Evolutionary conservation across 257 asterid genomes (phyloP), one percentile per base, ranked within the genome.

Genomic region (Prunella vulgaris): DNA sequence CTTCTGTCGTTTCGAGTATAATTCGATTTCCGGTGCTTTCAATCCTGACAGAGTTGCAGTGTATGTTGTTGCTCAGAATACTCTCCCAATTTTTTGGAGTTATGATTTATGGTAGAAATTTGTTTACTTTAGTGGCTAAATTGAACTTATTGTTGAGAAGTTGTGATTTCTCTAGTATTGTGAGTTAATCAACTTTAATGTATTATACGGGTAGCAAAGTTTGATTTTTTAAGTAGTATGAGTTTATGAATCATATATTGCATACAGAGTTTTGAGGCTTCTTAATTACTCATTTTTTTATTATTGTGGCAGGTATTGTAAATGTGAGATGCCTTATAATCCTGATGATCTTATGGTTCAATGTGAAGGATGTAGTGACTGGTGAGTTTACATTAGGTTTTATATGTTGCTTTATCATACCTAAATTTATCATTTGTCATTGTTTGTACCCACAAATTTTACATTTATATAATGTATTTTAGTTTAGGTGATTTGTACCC

Each of bases 281-380:
- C n/a, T n/a, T n/a, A n/a, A 5, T 14, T 44, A 46, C 53, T 46
- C 53, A 46, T 15, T n/a, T 21, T 46, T 46, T 46, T 9, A 27
- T 61, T 59, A n/a, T 7, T 74, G 30, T 51, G 71, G 68, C 85
- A 93, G 98, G 82, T 93, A 88, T 70, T 93, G 98, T 69, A 90
- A 93, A 79, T 93, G 98, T 72, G 98, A 93, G 81, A 93, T 92
- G 98, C 97, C 98, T 64, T 90, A 88, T 74, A 93, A 93, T 77
- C 98, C 98, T 6, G 98, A 93, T 57, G 97, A 93, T 82, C 95
- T 93, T 24, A 93, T 93, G 98, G 83, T 93, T 80, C 96, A 88
- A 70, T 93, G 98, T 53, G 97, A 93, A 73, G 95, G 83, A 56
- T 93, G 98, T 79, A 84, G 80, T 80, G 97, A 93, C 78, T 93